Conservation (phyloP, 1,284 basidiomycete species). For the Trichosporon ovoides region DNA sequence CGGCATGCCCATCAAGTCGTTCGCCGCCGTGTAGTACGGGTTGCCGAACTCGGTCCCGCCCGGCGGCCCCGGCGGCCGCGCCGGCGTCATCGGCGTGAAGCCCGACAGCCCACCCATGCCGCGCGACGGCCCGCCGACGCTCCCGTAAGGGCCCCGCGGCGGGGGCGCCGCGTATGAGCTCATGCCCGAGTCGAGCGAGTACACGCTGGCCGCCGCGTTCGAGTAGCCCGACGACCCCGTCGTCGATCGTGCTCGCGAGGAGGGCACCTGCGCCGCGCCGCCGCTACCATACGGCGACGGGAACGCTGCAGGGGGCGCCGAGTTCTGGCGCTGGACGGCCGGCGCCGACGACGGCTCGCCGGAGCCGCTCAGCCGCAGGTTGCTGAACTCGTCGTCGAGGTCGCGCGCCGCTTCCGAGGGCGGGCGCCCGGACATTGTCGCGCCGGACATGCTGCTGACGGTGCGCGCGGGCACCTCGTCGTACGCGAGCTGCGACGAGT, state of each 20-base stretch:
- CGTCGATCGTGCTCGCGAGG: slow-evolving; percentile 2
- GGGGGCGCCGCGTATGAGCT: slow-evolving; percentile 29
- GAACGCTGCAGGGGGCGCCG: slow-evolving; percentile 13
- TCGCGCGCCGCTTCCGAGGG: slow-evolving; percentile 31
- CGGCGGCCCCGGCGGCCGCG: slow-evolving; percentile 26
- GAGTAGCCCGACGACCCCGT: background rate
- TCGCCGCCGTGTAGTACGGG: slow-evolving; percentile 56
- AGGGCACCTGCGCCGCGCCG: slow-evolving; percentile 5
- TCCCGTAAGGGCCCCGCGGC: slow-evolving; percentile 2
- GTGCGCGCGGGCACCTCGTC: slow-evolving; percentile 9
- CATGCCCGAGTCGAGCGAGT: slow-evolving; percentile 45
- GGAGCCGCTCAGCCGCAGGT: slow-evolving; percentile 28
- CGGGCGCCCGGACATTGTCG: slow-evolving; percentile 21
- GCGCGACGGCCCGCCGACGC: slow-evolving; percentile 6
- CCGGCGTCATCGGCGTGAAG: slow-evolving; percentile 41
- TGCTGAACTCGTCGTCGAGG: slow-evolving; percentile 27
- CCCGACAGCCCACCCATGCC: background rate
- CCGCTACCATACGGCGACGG: slow-evolving; percentile 10
- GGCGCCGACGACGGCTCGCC: slow-evolving; percentile 14
- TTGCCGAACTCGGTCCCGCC: slow-evolving; percentile 26
- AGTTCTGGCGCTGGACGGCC: slow-evolving; percentile 19
- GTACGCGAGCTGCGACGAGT: slow-evolving; percentile 18
- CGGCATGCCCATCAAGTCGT: slow-evolving; percentile 64
- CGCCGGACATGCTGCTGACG: slow-evolving; percentile 24
- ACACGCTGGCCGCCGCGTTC: slow-evolving; percentile 42